These are phyloP conservation scores for Suillus sp. DNA, from an alignment of 768 basidiomycete genomes.

Conservation along the genomic window DNA sequence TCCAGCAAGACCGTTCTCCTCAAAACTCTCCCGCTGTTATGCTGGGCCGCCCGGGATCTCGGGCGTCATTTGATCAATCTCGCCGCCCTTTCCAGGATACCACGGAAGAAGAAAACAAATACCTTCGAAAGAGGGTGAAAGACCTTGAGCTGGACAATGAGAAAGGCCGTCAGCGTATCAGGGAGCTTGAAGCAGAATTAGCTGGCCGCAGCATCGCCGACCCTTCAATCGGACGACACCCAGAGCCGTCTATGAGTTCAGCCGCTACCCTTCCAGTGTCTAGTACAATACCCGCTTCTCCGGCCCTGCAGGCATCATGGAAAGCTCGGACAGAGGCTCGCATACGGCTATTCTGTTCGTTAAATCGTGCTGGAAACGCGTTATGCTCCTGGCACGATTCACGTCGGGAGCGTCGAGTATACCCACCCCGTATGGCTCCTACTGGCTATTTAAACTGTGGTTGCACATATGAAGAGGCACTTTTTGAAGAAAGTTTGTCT, in stretches of 20 bases:
- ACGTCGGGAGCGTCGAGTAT: slow-evolving; percentile 74
- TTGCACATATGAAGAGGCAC: slow-evolving; percentile 80
- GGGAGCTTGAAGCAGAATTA: slow-evolving; percentile 50
- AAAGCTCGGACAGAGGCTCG: slow-evolving; percentile 74
- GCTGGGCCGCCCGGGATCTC: slow-evolving; percentile 24
- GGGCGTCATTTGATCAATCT: slow-evolving; percentile 30
- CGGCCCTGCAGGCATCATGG: slow-evolving; percentile 60
- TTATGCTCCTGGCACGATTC: slow-evolving; percentile 92
- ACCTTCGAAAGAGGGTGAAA: slow-evolving; percentile 56
- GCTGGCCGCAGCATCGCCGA: slow-evolving; percentile 30
- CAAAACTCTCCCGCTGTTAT: slow-evolving; percentile 1
- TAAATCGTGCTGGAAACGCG: slow-evolving; percentile 86
- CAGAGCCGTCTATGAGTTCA: slow-evolving; percentile 23
- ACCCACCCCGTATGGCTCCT: slow-evolving; percentile 81
- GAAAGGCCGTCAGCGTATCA: slow-evolving; percentile 48
- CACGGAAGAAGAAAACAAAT: slow-evolving; percentile 52
- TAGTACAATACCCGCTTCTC: slow-evolving; percentile 39
- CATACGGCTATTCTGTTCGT: slow-evolving; percentile 69
- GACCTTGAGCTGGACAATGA: slow-evolving; percentile 67
- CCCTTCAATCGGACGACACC: not conserved
- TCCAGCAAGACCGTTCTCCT: slow-evolving; percentile 9
- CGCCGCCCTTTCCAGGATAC: slow-evolving; percentile 28
- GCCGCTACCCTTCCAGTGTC: slow-evolving; percentile 20
- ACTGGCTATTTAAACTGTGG: slow-evolving; percentile 81
- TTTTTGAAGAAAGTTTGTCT: slow-evolving; percentile 83